Base-by-base conservation (phyloP, 257 asterid species). In the Ocimum tenuiflorum region DNA sequence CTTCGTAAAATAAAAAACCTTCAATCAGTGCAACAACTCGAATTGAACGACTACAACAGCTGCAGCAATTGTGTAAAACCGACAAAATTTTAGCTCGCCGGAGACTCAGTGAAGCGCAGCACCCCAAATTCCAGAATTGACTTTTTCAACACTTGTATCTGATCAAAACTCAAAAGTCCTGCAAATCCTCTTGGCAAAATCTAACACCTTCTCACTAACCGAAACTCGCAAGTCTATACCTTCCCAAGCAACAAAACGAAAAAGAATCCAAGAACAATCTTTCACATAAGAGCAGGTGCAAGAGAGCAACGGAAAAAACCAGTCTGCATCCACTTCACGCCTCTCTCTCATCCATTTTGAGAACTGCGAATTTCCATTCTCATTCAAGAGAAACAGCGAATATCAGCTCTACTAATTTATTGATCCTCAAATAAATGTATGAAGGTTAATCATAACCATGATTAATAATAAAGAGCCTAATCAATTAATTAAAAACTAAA, bases 391-490 rank as follows among this genome's bases (percentile, higher is more conserved):
- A 63, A 57, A 53, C 69, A 60, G 69, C 70, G 73, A 60, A 62
- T 67, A 68, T 68, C 74, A 39, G 74, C 77, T 78, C 82, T 65
- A 72, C 82, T 65, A 72, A 65, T 42, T 59, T 38, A 50, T 24
- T 58, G 61, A 73, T 47, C 68, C 19, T 33, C 65, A 41, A 49
- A 63, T 46, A 13, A 39, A 75, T 48, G 24, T 38, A 41, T 18
- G 20, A 48, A 56, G 49, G 24, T 23, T 48, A 66, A 27, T 27
- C 2, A 63, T 48, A 39, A 70, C 50, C 70, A 29, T 46, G 68
- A 51, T 57, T 49, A 39, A 58, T 58, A 2, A 27, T 27, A 27
- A 27, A 19, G 7, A 35, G 33, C 65, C 39, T 70, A 50, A 56
- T 57, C 39, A 56, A 41, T 39, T n/a, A 17, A 62, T 6, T 36